phyloP scores from a whole-genome alignment of 2,329 filamentous ascomycete species.

The Leptographium lundbergii region DNA sequence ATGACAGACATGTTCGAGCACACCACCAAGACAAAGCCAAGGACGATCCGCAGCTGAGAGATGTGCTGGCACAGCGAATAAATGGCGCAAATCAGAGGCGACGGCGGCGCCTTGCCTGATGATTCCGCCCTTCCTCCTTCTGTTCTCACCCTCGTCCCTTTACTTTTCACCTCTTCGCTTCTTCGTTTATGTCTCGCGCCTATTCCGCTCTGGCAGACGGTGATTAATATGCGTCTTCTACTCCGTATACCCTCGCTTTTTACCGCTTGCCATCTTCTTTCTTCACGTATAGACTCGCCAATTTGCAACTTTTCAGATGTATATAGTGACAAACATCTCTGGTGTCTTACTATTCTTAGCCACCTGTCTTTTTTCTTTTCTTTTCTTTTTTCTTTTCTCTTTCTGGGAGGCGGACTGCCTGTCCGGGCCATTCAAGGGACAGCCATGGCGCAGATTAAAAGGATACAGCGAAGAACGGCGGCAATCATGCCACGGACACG shows the following conservation, averaged over 20 bases:
- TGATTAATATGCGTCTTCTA: neutral
- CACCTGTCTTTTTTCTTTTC: neutral
- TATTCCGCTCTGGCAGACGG: neutral
- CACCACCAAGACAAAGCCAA: slow-evolving; percentile 85
- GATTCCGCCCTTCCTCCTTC: neutral
- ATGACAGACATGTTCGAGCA: slow-evolving; percentile 69
- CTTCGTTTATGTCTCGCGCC: neutral
- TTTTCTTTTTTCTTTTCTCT: neutral
- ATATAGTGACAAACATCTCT: neutral
- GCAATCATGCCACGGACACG: neutral
- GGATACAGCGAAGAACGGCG: too few relatives aligned
- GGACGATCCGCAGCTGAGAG: slow-evolving; percentile 68
- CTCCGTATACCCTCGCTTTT: neutral
- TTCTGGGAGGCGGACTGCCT: neutral
- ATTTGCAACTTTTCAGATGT: neutral
- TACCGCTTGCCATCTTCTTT: neutral
- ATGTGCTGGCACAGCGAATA: slow-evolving; percentile 74
- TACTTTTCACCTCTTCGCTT: neutral
- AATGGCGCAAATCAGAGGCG: slow-evolving; percentile 75
- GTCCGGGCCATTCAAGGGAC: too few relatives aligned
- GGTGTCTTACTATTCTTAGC: neutral
- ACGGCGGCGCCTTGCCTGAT: slow-evolving; percentile 26
- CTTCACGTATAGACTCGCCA: neutral
- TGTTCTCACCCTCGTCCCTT: neutral
- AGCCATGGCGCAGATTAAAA: neutral